Percentiles rank a stretch among this genome's conserved stretches.
These are phyloP conservation scores for Singerocomus inundabilis DNA, from an alignment of 1,284 basidiomycete genomes.

Conservation along the genomic window DNA sequence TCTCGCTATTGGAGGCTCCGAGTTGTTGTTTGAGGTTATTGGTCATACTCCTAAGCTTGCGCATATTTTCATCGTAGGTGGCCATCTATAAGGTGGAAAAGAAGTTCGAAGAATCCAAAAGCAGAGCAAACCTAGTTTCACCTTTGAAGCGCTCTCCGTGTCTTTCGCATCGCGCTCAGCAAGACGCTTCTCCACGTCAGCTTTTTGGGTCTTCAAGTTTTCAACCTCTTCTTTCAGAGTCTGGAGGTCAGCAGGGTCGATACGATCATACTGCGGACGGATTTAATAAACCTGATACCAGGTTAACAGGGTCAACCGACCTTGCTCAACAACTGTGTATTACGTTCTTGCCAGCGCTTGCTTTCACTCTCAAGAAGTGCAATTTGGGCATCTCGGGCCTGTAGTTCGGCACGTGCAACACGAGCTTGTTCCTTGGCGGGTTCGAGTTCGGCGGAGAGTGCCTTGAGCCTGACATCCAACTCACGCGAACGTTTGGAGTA, in stretches of 20 bases:
- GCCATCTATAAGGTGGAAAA: conserved; percentile 25
- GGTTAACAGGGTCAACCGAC: conserved; percentile 33
- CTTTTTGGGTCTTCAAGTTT: conserved; percentile 47
- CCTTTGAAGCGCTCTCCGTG: conserved; percentile 39
- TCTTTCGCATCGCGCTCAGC: conserved; percentile 42
- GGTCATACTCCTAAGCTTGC: conserved; percentile 30
- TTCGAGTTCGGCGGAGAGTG: conserved; percentile 63
- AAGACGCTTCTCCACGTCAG: conserved; percentile 38
- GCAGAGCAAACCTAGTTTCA: conserved; percentile 9
- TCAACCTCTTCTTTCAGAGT: conserved; percentile 73
- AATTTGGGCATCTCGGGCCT: conserved; percentile 69
- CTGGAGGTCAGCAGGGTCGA: conserved; percentile 86
- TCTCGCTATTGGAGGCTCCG: conserved; percentile 35
- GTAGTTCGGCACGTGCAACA: conserved; percentile 70
- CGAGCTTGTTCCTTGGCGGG: conserved; percentile 75
- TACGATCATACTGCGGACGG: conserved; percentile 71
- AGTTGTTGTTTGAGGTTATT: conserved; percentile 35
- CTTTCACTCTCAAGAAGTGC: conserved; percentile 76
- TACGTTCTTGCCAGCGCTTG: conserved; percentile 83
- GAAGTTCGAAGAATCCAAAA: not conserved
- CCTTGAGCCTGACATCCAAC: conserved; percentile 63
- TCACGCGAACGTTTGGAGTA: conserved; percentile 64
- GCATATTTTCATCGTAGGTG: conserved; percentile 36
- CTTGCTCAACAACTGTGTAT: conserved; percentile 77
- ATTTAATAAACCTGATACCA: not conserved